Percentiles rank a stretch among this genome's conserved stretches.
Conservation (phyloP, 106 monocot genomes). For the Chionographis japonica region DNA sequence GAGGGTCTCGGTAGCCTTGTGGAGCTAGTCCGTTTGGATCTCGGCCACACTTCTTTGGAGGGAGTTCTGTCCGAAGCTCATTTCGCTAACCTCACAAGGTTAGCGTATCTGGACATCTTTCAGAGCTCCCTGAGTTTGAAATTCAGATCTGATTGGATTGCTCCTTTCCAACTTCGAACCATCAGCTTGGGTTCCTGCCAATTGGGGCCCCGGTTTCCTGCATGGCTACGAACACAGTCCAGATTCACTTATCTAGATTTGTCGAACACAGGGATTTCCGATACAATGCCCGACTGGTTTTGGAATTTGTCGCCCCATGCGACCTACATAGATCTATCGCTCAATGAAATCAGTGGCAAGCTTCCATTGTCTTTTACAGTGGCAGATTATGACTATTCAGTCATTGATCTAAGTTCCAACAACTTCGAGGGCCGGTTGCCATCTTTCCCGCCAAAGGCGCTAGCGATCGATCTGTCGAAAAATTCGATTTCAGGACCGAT, state of each 20-base stretch:
- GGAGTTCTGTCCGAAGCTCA: slow-evolving; percentile 11
- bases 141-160: slow-evolving; percentile 7
- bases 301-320: neutral
- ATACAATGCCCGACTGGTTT: slow-evolving; percentile 15
- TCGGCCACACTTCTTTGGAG: neutral
- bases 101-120: neutral
- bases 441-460: neutral
- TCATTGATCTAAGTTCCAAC: slow-evolving; percentile 3
- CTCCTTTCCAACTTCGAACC: neutral
- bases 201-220: slow-evolving; percentile 6
- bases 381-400: too few relatives aligned
- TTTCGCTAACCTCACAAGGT: neutral
- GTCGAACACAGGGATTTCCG: neutral
- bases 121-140: neutral
- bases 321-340: neutral
- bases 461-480: neutral
- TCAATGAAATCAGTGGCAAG: slow-evolving; percentile 8
- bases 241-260: neutral
- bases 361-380: neutral
- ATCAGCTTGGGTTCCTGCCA: neutral
- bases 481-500: slow-evolving; percentile 3
- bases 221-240: neutral
- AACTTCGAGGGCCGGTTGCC: slow-evolving; percentile 2
- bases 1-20: neutral
- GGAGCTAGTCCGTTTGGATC: neutral